These are phyloP conservation scores for Aspergillus caelatus DNA, from an alignment of 2,329 filamentous ascomycete genomes.

Conservation along the genomic window DNA sequence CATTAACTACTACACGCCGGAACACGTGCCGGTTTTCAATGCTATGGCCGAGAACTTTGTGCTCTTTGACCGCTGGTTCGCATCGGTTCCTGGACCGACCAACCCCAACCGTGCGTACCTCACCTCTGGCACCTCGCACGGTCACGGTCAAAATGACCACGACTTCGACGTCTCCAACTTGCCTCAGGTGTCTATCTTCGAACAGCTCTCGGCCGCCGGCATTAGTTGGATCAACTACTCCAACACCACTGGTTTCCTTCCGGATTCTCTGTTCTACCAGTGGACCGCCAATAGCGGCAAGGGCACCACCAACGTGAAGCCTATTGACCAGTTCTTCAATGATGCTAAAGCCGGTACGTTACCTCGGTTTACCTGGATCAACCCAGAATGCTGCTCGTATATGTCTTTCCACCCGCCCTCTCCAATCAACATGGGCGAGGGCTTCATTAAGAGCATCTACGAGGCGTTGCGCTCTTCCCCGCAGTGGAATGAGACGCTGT, in stretches of 20 bases:
- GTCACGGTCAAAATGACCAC: slow-evolving; percentile 42
- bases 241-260: slow-evolving; percentile 47
- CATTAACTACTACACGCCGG: slow-evolving; percentile 48
- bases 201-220: slow-evolving; percentile 44
- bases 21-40: slow-evolving; percentile 46
- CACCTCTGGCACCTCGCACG: slow-evolving; percentile 45
- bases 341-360: slow-evolving; percentile 50
- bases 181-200: slow-evolving; percentile 44
- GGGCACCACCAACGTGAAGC: slow-evolving; percentile 36
- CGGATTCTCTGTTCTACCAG: slow-evolving; percentile 49
- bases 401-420: slow-evolving; percentile 52
- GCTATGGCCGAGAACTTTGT: slow-evolving; percentile 48
- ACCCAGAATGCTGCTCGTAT: slow-evolving; percentile 54
- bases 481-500: slow-evolving; percentile 52
- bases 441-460: slow-evolving; percentile 51
- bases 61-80: slow-evolving; percentile 50
- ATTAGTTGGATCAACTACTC: slow-evolving; percentile 54
- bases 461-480: slow-evolving; percentile 48
- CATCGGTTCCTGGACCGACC: slow-evolving; percentile 44
- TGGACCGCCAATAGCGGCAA: slow-evolving; percentile 45
- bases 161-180: slow-evolving; percentile 37
- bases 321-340: slow-evolving; percentile 47
- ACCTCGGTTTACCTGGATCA: slow-evolving; percentile 53
- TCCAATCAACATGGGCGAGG: slow-evolving; percentile 49
- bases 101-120: slow-evolving; percentile 43